phyloP scores from a whole-genome alignment of 148 eudicot genomes.

The Rhododendron mucronatum region DNA sequence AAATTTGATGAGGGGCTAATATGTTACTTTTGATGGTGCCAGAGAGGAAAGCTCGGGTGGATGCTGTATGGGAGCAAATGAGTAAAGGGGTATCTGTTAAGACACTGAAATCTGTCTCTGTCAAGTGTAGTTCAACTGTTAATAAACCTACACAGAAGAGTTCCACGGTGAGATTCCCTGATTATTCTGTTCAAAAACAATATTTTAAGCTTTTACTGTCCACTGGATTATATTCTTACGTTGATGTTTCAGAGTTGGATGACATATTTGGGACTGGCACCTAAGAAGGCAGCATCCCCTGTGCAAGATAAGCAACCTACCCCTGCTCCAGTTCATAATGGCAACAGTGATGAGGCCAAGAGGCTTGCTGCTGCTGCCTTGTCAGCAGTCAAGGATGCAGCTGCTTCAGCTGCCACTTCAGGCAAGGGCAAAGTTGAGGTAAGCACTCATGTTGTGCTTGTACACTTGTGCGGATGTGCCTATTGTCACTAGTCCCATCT shows the following conservation, averaged over 20 bases:
- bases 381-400: slow-evolving; percentile 67
- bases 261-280: slow-evolving; percentile 58
- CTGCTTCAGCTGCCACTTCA: slow-evolving; percentile 38
- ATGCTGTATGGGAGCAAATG: slow-evolving; percentile 91
- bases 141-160: slow-evolving; percentile 31
- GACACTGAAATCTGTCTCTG: slow-evolving; percentile 52
- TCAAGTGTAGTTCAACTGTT: slow-evolving; percentile 27
- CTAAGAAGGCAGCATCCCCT: slow-evolving; percentile 38
- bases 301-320: slow-evolving; percentile 19
- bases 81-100: slow-evolving; percentile 75
- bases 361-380: slow-evolving; percentile 89
- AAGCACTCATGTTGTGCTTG: slow-evolving; percentile 8
- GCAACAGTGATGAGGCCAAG: slow-evolving; percentile 63
- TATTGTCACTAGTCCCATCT: background rate
- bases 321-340: slow-evolving; percentile 33
- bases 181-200: background rate
- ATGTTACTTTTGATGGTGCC: slow-evolving; percentile 17
- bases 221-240: background rate
- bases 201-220: too few species aligned
- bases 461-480: background rate
- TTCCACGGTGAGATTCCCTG: slow-evolving; percentile 34
- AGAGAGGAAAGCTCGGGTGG: slow-evolving; percentile 79
- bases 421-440: slow-evolving; percentile 83
- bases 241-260: slow-evolving; percentile 62
- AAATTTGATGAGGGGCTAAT: background rate